Percentiles rank a stretch among this genome's conserved stretches.
Conservation (phyloP, 495 filamentous ascomycete genomes). For the Amphirosellinia nigrospora region DNA sequence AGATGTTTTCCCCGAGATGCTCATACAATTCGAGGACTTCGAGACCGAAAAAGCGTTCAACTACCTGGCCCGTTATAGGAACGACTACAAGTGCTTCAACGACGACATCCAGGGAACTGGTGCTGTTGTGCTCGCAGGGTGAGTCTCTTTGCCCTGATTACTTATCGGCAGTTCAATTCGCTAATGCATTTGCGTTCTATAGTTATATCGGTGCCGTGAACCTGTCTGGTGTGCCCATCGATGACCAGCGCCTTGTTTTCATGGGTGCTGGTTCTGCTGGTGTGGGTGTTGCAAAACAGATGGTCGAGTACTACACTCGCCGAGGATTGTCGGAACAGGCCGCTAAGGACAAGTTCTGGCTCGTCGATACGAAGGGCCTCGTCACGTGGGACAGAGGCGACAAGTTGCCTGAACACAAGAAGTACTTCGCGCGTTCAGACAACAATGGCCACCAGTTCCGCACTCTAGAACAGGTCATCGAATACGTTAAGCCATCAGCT, state of each 20-base stretch:
- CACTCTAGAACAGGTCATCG: conserved; percentile 88
- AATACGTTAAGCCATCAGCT: conserved; percentile 91
- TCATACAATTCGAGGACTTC: conserved; percentile 98
- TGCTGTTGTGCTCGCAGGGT: conserved; percentile 89
- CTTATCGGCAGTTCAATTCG: background rate
- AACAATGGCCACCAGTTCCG: conserved; percentile 91
- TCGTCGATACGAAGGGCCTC: conserved; percentile 95
- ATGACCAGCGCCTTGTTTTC: conserved; percentile 94
- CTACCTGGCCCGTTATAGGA: conserved; percentile 85
- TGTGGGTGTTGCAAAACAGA: conserved; percentile 95
- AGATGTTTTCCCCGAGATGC: conserved; percentile 88
- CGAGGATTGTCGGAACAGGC: conserved; percentile 92
- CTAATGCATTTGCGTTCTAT: conserved; percentile 29
- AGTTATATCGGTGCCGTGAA: conserved; percentile 92
- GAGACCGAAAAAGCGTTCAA: conserved; percentile 93
- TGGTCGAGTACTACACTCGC: conserved; percentile 93
- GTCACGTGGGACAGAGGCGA: conserved; percentile 94
- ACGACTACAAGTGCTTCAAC: conserved; percentile 94
- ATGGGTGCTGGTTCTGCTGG: conserved; percentile 94
- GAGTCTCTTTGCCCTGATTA: conserved; percentile 33
- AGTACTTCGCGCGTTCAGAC: conserved; percentile 93
- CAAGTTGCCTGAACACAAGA: conserved; percentile 93
- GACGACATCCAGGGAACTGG: conserved; percentile 99
- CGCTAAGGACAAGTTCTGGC: conserved; percentile 90
- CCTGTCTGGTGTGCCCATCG: conserved; percentile 80